phyloP scores from a whole-genome alignment of 352 stramenopile species.

The Phytophthora meadii region DNA sequence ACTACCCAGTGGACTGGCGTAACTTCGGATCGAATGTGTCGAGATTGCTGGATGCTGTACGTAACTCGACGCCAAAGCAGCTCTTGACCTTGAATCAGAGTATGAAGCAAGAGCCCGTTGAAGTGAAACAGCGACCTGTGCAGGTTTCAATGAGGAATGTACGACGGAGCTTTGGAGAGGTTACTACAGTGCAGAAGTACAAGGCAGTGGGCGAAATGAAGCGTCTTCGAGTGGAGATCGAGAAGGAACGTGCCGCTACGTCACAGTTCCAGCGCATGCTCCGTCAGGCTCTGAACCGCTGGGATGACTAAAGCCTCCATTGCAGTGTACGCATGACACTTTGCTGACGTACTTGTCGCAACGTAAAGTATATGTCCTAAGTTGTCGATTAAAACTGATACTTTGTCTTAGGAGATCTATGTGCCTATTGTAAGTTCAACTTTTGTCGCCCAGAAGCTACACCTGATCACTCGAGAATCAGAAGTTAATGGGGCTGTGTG shows the following conservation, averaged over 20 bases:
- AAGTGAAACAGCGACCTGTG: constrained; percentile 19
- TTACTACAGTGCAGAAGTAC: constrained; percentile 33
- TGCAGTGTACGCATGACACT: too few relatives aligned
- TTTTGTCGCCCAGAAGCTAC: constrained; percentile 31
- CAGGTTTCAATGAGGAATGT: constrained; percentile 45
- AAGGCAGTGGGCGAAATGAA: constrained; percentile 43
- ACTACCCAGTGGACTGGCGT: constrained; percentile 41
- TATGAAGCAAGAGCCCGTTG: constrained; percentile 9
- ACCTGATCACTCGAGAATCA: not conserved
- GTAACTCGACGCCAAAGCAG: not conserved
- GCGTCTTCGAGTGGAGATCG: constrained; percentile 59
- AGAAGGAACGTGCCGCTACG: constrained; percentile 52
- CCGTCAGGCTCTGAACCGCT: constrained; percentile 56
- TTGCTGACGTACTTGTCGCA: not conserved
- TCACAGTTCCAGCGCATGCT: constrained; percentile 71
- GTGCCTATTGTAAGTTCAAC: constrained; percentile 20
- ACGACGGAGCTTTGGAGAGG: constrained; percentile 44
- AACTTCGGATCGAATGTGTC: constrained; percentile 21
- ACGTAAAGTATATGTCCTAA: constrained; percentile 1
- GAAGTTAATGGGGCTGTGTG: constrained; percentile 24
- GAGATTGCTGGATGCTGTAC: constrained; percentile 18
- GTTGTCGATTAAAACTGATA: too few relatives aligned
- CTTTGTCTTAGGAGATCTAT: too few relatives aligned
- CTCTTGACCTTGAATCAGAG: constrained; percentile 1
- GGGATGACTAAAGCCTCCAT: constrained; percentile 26